Evolutionary conservation across 805 yeast species (phyloP), one percentile per base, ranked within the genome.

Genomic region (Kockiozyma suomiensis): DNA sequence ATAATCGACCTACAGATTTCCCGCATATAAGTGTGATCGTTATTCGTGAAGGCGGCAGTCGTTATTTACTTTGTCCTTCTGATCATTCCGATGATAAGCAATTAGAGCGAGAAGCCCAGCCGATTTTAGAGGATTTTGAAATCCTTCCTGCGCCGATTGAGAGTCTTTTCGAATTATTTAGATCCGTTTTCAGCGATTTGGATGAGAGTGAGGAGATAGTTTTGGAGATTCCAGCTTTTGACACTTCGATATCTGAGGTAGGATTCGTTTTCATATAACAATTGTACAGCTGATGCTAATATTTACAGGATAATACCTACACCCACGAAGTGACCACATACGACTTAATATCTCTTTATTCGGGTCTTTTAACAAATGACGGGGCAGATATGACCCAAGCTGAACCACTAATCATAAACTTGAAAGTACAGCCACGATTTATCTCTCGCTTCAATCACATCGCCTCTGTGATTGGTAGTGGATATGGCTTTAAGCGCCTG

Each of bases 281-380:
- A 17, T n/a, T 13, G 13, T 19, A n/a, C 10, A 5, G 19, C 23
- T 2, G n/a, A 23, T 13, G 25, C 37, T 54, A 45, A 51, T 30
- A 4, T 12, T 26, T 12, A 21, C 26, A 61, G 62, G 67, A 62
- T 32, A 56, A 62, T 52, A 37, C 43, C 8, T 62, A 54, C 33
- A 45, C 49, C 21, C 52, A 58, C 13, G 64, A 64, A 12, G 56
- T 64, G 25, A 52, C 66, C 6, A 28, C 64, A 7, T 62, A 55
- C 37, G 67, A 64, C 38, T n/a, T 64, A 7, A 58, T 62, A 5
- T 50, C 50, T n/a, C 54, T 54, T n/a, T 64, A 59, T 23, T 47
- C 51, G 3, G 48, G 55, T 8, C 48, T 61, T n/a, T 33, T 55
- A 10, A 17, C 30, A 21, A 60, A 60, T 48, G 65, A 60, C 50